Conservation (phyloP, 257 asterid species). For the Leonotis leonurus region DNA sequence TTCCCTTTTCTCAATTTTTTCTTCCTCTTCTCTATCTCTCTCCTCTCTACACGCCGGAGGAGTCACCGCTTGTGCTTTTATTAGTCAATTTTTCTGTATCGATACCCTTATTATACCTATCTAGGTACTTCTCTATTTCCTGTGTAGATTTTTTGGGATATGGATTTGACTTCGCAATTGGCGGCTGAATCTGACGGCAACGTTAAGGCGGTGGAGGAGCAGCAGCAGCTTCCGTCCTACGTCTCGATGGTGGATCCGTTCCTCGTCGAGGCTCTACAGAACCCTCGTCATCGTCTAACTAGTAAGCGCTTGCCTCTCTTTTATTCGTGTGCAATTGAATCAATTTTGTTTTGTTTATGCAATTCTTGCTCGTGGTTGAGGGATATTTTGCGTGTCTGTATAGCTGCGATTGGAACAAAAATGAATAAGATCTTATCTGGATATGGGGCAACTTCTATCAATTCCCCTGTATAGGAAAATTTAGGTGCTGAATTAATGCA, state of each 20-base stretch:
- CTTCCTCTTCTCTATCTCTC: slow-evolving; percentile 6
- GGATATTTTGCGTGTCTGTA: neutral
- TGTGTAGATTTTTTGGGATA: slow-evolving; percentile 10
- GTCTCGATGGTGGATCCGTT: slow-evolving; percentile 81
- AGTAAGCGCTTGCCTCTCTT: slow-evolving; percentile 33
- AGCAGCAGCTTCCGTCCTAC: slow-evolving; percentile 22
- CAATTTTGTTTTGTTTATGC: neutral
- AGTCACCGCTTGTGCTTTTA: slow-evolving; percentile 11
- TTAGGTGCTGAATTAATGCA: slow-evolving; percentile 16
- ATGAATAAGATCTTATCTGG: slow-evolving; percentile 3
- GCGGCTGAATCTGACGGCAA: slow-evolving; percentile 20
- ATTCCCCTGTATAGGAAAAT: neutral
- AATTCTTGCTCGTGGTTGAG: neutral
- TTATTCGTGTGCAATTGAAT: neutral
- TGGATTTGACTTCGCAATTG: slow-evolving; percentile 38
- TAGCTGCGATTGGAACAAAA: neutral
- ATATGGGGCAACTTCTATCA: neutral
- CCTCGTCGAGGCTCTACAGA: slow-evolving; percentile 94
- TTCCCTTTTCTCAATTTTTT: slow-evolving; percentile 25
- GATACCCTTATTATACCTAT: neutral
- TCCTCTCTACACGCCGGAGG: slow-evolving; percentile 19
- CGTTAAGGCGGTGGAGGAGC: slow-evolving; percentile 24
- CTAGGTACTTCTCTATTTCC: slow-evolving; percentile 6
- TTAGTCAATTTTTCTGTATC: neutral
- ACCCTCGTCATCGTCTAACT: slow-evolving; percentile 95